These are phyloP conservation scores for Chaetoceros muelleri DNA, from an alignment of 108 stramenopile species.

Conservation along the genomic window DNA sequence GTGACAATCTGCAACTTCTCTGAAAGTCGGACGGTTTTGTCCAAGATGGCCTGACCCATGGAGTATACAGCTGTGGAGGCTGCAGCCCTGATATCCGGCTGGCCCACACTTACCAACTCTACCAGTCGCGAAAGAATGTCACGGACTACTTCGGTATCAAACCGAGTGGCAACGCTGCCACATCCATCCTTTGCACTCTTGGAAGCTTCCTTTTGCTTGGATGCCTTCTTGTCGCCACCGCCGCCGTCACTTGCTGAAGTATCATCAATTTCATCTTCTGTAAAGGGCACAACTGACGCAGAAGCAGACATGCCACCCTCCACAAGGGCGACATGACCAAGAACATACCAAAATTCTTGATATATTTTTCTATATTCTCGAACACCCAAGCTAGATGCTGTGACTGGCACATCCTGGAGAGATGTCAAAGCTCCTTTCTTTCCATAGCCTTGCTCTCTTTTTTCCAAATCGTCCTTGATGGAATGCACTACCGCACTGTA, in stretches of 20 bases:
- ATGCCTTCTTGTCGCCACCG: slow-evolving; percentile 1
- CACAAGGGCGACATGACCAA: slow-evolving; percentile 33
- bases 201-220: not conserved
- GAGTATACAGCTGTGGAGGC: slow-evolving; percentile 53
- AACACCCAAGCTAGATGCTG: slow-evolving; percentile 8
- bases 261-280: not conserved
- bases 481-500: slow-evolving; percentile 8
- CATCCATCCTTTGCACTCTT: not conserved
- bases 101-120: slow-evolving; percentile 62
- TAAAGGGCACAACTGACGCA: not conserved
- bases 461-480: slow-evolving; percentile 8
- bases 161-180: slow-evolving; percentile 14
- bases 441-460: slow-evolving; percentile 1
- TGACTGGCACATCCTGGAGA: not conserved
- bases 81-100: slow-evolving; percentile 68
- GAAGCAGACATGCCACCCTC: slow-evolving; percentile 25
- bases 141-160: slow-evolving; percentile 56
- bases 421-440: not conserved
- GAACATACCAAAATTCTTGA: slow-evolving; percentile 64
- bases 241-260: slow-evolving; percentile 1
- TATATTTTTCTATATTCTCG: slow-evolving; percentile 54
- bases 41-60: slow-evolving; percentile 45
- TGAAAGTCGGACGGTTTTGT: slow-evolving; percentile 33
- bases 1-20: slow-evolving; percentile 35
- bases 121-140: slow-evolving; percentile 42